Conservation (phyloP, 371 early-diverging fungal species). For the Mucor circinelloides region DNA sequence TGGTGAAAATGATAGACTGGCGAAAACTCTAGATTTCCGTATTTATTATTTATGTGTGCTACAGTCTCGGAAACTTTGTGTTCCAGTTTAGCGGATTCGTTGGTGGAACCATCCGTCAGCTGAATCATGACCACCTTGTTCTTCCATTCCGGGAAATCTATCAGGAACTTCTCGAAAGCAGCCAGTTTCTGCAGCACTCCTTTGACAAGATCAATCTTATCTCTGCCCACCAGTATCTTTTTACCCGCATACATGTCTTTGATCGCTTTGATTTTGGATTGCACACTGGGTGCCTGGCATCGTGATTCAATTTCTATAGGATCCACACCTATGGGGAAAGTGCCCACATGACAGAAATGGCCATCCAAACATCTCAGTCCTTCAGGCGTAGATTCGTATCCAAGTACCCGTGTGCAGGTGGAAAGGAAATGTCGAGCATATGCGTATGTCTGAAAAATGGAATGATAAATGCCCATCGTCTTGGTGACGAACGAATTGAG, state of each 20-base stretch:
- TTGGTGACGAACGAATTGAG: background rate
- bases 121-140: constrained; percentile 91
- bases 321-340: constrained; percentile 99
- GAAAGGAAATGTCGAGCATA: constrained; percentile 96
- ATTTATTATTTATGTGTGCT: constrained; percentile 91
- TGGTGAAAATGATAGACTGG: constrained; percentile 97
- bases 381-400: constrained; percentile 82
- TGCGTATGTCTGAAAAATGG: constrained; percentile 77
- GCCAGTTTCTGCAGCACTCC: constrained; percentile 97
- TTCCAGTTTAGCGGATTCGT: constrained; percentile 71
- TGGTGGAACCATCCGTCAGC: constrained; percentile 54
- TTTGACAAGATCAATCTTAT: constrained; percentile 98
- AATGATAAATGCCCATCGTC: background rate
- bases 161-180: constrained; percentile 93
- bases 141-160: constrained; percentile 88
- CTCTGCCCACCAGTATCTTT: constrained; percentile 95
- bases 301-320: constrained; percentile 48
- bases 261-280: constrained; percentile 75
- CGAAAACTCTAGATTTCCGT: constrained; percentile 92
- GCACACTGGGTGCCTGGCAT: constrained; percentile 51
- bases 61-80: constrained; percentile 88
- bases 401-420: constrained; percentile 89
- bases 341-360: constrained; percentile 78
- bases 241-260: constrained; percentile 90
- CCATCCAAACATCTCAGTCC: constrained; percentile 77